These are phyloP conservation scores for Sideroxylon spinosum DNA, from an alignment of 179 eudicot genomes.

Conservation along the genomic window DNA sequence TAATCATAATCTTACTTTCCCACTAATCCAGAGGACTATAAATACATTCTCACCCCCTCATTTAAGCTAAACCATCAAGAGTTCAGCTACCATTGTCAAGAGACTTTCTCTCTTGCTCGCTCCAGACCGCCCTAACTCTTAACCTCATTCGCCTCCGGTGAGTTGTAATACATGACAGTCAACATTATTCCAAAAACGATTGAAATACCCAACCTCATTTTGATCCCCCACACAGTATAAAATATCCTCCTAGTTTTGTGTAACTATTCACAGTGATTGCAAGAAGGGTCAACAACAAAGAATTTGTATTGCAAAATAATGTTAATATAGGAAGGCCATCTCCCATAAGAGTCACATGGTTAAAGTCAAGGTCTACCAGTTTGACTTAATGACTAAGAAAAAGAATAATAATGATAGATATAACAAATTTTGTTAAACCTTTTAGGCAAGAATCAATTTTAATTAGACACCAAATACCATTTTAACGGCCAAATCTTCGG, in stretches of 20 bases:
- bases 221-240: too few relatives aligned
- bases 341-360: neutral
- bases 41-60: too few relatives aligned
- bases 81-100: too few relatives aligned
- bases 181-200: too few relatives aligned
- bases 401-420: neutral
- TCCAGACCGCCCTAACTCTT: too few relatives aligned
- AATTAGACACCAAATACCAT: conserved; percentile 3
- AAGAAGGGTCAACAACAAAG: neutral
- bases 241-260: neutral
- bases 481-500: neutral
- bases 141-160: too few relatives aligned
- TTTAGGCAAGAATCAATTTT: neutral
- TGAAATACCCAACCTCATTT: too few relatives aligned
- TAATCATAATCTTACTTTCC: too few relatives aligned
- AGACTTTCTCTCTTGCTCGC: too few relatives aligned
- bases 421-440: neutral
- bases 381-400: neutral
- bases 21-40: too few relatives aligned
- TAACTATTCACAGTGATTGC: neutral
- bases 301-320: neutral
- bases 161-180: too few relatives aligned
- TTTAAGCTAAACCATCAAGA: too few relatives aligned
- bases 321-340: neutral
- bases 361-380: neutral